Evolutionary conservation across 805 yeast genomes (phyloP), one percentile per base, ranked within the genome.

Genomic region (Kazachstania africana): DNA sequence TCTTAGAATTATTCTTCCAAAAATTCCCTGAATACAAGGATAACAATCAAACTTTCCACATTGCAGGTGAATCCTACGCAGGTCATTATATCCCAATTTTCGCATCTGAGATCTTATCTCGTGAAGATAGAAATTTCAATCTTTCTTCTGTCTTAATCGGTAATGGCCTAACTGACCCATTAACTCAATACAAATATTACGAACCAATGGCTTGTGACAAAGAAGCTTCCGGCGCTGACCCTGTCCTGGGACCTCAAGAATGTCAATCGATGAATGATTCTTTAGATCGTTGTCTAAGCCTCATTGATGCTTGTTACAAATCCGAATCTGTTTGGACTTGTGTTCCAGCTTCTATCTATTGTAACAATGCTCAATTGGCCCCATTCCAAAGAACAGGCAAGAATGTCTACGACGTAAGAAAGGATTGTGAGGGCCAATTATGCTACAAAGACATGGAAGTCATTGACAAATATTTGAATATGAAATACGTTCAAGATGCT

Each of bases 31-130:
- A 81, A 32, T 91, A 83, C 32, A 80, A 79, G 40, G 40, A 51
- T 2, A 74, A 78, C 36, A 81, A 83, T 22, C n/a, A n/a, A n/a
- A n/a, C n/a, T n/a, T 60, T 91, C 8, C 74, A 75, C 42, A 58
- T 91, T 23, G 94, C 95, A 1, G 99, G 99, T 24, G 99, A 91
- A 60, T 81, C 94, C 39, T 91, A 79, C 57, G 98, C 98, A 2
- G 98, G 98, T 15, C 97, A 91, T 52, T 87, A 88, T 60, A 80
- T 87, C 42, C 98, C 98, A 14, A 81, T 70, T 8, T 81, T 85
- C 58, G 94, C 94, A 6, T 55, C 71, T 36, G 94, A 83, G 56
- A 83, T 85, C 45, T 60, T 82, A 45, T 62, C 70, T 24, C 83
- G 80, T 47, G 59, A 58, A 25, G 78, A 75, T 49, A 61, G 74